Evolutionary conservation across 306 rosid species (phyloP).

Genomic region (Prunus mume): DNA sequence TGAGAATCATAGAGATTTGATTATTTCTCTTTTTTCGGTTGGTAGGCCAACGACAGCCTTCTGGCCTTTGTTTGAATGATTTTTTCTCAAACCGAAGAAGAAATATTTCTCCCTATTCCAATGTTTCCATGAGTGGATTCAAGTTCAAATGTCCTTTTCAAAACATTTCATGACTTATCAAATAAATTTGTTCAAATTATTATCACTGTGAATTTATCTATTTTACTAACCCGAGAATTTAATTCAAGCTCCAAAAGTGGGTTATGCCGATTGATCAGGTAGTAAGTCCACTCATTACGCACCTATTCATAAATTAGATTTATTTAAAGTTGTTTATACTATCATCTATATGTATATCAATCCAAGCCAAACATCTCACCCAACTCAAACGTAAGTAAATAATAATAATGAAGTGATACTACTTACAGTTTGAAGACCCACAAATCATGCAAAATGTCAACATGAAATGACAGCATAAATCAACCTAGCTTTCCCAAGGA

Average conservation of each 20-base stretch:
- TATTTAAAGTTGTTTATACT: too few relatives aligned
- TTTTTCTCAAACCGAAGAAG: neutral
- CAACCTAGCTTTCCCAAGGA: neutral
- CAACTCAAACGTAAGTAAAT: neutral
- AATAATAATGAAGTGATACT: too few relatives aligned
- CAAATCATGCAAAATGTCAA: neutral
- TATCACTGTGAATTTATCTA: too few relatives aligned
- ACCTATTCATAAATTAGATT: too few relatives aligned
- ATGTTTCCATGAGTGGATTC: neutral
- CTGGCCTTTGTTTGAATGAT: neutral
- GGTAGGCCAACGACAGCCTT: neutral
- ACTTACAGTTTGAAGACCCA: neutral
- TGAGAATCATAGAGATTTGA: neutral
- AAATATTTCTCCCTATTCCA: neutral
- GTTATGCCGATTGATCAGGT: too few relatives aligned
- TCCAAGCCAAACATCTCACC: neutral
- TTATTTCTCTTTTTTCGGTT: neutral
- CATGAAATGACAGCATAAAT: neutral
- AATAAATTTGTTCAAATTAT: too few relatives aligned
- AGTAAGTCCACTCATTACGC: too few relatives aligned
- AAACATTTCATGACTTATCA: too few relatives aligned
- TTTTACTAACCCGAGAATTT: neutral
- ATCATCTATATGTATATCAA: too few relatives aligned
- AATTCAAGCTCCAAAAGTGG: too few relatives aligned
- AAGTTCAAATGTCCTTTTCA: too few relatives aligned